Evolutionary conservation across 78 protist genomes (phyloP).

Genomic region (Dictyostelium brefeldianum): DNA sequence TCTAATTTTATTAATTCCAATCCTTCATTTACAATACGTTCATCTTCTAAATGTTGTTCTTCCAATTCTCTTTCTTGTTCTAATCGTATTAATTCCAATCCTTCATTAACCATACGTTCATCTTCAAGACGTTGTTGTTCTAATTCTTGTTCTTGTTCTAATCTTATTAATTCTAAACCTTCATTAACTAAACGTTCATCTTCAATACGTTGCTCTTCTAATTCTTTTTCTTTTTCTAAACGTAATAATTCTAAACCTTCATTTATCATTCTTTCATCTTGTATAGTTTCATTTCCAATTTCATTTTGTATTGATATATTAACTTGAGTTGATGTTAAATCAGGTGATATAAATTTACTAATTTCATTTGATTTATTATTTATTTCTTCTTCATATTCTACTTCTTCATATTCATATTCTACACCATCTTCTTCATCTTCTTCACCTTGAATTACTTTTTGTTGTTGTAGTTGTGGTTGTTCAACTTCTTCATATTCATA

Average conservation of each 20-base stretch:
- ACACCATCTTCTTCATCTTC: constrained; percentile 15
- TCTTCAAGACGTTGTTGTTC: neutral
- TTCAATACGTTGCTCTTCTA: neutral
- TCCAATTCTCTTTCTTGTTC: neutral
- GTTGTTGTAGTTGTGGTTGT: neutral
- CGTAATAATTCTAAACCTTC: neutral
- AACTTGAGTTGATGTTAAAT: neutral
- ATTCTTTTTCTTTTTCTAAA: constrained; percentile 11
- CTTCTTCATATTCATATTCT: neutral
- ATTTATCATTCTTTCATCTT: too few species aligned
- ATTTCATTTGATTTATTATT: neutral
- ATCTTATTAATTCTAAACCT: neutral
- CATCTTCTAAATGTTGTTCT: neutral
- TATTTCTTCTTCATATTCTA: neutral
- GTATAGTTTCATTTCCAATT: too few species aligned
- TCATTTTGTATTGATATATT: neutral
- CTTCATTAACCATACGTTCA: neutral
- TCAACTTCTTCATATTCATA: neutral
- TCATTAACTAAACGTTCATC: neutral
- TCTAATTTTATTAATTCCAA: neutral
- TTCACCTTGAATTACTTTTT: neutral
- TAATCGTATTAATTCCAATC: neutral
- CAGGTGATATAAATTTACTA: neutral
- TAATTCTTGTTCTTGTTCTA: neutral
- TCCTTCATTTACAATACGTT: neutral